Evolutionary conservation across 2,329 filamentous ascomycete genomes (phyloP), one percentile per base, ranked within the genome.

Genomic region (Plectosphaerella cucumerina): DNA sequence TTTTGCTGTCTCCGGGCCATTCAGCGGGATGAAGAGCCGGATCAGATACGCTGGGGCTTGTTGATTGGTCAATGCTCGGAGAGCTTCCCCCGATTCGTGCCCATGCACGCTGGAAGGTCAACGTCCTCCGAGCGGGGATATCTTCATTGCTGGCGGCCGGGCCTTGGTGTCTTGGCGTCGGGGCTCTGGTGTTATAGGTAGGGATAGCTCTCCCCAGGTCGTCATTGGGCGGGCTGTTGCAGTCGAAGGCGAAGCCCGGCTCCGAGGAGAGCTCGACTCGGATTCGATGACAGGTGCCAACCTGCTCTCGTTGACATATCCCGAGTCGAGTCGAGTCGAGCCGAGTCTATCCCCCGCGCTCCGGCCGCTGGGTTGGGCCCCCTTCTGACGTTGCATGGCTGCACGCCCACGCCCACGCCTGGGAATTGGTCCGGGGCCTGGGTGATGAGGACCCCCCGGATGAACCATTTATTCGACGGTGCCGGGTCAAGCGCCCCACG

Each of bases 401-500:
- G 39, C 39, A 42, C 39, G 39, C 39, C 39, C 39, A 42, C 39
- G 39, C 39, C 39, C 39, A 42, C 39, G 39, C 18, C n/a, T 18
- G 39, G n/a, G 39, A 42, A n/a, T n/a, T n/a, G n/a, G n/a, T n/a
- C n/a, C n/a, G n/a, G n/a, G n/a, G 11, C 18, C 12, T 20, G 17
- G 17, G 23, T 26, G 23, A 31, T 11, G 26, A 31, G 26, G n/a
- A 17, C 3, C n/a, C n/a, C 39, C 17, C 39, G 39, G 39, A 42
- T 5, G 39, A 42, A 42, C 39, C 39, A 42, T 21, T 15, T 44
- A 21, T 44, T 48, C 48, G 47, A 39, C 49, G 31, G 52, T 52
- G 44, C 54, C 54, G 52, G 54, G 54, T 47, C 54, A 53, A 56
- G 54, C 54, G 54, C 54, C 47, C 49, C 34, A 48, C 45, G 33